These are phyloP conservation scores for Fragaria iinumae DNA, from an alignment of 306 rosid genomes.

Conservation along the genomic window DNA sequence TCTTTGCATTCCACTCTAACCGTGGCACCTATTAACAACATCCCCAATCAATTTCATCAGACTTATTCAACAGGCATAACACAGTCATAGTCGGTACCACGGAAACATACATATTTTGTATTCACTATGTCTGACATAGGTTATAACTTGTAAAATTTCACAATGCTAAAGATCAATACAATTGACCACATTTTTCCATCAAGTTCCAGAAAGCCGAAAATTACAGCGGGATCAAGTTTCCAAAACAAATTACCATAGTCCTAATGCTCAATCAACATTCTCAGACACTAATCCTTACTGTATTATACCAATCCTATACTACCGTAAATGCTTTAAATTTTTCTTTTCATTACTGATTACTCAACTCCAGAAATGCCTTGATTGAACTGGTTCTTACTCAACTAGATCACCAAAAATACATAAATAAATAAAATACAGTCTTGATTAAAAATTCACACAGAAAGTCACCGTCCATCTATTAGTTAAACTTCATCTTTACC, in stretches of 20 bases:
- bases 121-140: not conserved
- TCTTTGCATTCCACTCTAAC: conserved; percentile 70
- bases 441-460: no score
- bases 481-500: not conserved
- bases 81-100: not conserved
- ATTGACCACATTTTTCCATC: no score
- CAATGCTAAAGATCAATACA: not conserved
- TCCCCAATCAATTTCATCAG: not conserved
- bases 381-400: not conserved
- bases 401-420: no score
- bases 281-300: no score
- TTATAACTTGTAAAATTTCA: not conserved
- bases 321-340: no score
- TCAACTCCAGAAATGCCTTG: not conserved
- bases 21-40: conserved; percentile 57
- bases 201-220: not conserved
- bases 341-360: no score
- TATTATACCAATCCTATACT: not conserved
- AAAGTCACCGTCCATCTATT: conserved; percentile 2
- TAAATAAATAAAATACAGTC: no score
- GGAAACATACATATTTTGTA: not conserved
- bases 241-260: no score
- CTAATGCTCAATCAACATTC: not conserved
- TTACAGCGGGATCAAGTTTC: not conserved
- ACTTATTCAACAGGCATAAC: not conserved